Percentiles rank a stretch among this genome's conserved stretches.
Conservation (phyloP, 2,329 filamentous ascomycete species). For the Ascochyta clinopodiicola region DNA sequence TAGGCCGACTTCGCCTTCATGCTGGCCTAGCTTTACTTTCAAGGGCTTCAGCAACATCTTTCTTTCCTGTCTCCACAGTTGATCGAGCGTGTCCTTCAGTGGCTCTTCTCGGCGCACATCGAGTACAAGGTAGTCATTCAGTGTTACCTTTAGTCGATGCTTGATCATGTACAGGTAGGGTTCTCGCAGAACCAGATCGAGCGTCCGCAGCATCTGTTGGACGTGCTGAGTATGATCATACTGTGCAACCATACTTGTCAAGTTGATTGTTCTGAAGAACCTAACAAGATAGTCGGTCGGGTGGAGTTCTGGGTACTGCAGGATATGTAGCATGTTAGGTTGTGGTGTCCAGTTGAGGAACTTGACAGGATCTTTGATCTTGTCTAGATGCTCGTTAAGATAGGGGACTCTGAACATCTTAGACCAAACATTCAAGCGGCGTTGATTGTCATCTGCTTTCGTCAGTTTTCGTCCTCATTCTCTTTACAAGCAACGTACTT, state of each 20-base stretch:
- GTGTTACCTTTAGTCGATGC: conserved; percentile 42
- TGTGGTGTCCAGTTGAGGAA: conserved; percentile 71
- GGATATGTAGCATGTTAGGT: conserved; percentile 72
- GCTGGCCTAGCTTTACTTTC: conserved; percentile 80
- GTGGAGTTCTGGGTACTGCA: conserved; percentile 84
- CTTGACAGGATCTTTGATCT: conserved; percentile 71
- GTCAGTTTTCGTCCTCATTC: conserved; percentile 19
- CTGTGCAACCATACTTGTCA: conserved; percentile 80
- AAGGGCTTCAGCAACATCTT: conserved; percentile 83
- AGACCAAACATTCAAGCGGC: conserved; percentile 57
- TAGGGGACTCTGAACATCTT: conserved; percentile 77
- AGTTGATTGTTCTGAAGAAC: conserved; percentile 89
- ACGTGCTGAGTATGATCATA: conserved; percentile 62
- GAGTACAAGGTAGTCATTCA: conserved; percentile 52
- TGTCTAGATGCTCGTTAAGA: conserved; percentile 76
- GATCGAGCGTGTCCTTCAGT: conserved; percentile 68
- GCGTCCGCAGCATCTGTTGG: conserved; percentile 34
- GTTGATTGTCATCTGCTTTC: conserved; percentile 26
- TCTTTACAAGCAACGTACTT: conserved; percentile 4
- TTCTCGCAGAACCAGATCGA: conserved; percentile 34
- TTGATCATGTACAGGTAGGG: conserved; percentile 35
- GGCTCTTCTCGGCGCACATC: conserved; percentile 52
- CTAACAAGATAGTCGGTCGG: conserved; percentile 73
- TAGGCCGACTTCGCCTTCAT: conserved; percentile 86
- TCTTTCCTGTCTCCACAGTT: conserved; percentile 85